A percentile compares a stretch with the other conserved stretches of the same genome.
These are phyloP conservation scores for Tylopilus balloui DNA, from an alignment of 768 basidiomycete genomes.

Conservation along the genomic window DNA sequence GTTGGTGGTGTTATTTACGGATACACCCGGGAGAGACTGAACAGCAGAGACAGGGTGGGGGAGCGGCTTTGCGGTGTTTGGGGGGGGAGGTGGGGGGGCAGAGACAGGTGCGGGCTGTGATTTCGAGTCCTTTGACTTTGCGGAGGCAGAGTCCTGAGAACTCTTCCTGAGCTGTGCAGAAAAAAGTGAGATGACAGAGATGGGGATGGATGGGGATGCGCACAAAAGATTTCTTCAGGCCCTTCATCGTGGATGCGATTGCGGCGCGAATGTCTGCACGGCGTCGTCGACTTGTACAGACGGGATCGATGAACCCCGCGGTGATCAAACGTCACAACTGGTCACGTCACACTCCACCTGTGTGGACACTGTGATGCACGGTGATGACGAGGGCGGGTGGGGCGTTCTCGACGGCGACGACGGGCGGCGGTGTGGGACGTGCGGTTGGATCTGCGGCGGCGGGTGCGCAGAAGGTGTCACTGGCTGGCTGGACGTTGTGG, in stretches of 20 bases:
- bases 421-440: not conserved
- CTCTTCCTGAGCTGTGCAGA: constrained; percentile 59
- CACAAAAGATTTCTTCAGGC: constrained; percentile 79
- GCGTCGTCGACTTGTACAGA: constrained; percentile 21
- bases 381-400: constrained; percentile 1
- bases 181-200: constrained; percentile 21
- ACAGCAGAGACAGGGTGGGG: constrained; percentile 44
- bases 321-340: constrained; percentile 31
- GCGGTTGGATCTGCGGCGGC: not conserved
- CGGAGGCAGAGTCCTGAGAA: constrained; percentile 58
- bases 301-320: constrained; percentile 39
- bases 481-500: not conserved
- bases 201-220: constrained; percentile 24
- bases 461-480: too few relatives aligned
- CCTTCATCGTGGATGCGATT: constrained; percentile 55
- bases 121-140: constrained; percentile 67
- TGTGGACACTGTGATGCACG: constrained; percentile 3
- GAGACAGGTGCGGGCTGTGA: constrained; percentile 36
- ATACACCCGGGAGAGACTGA: constrained; percentile 34
- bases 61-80: constrained; percentile 62
- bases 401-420: not conserved
- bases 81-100: constrained; percentile 56
- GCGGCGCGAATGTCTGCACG: constrained; percentile 10
- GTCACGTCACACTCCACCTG: constrained; percentile 27
- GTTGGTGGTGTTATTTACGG: constrained; percentile 34